phyloP scores from a whole-genome alignment of 257 asterid genomes.

The Ligustrum vulgare region DNA sequence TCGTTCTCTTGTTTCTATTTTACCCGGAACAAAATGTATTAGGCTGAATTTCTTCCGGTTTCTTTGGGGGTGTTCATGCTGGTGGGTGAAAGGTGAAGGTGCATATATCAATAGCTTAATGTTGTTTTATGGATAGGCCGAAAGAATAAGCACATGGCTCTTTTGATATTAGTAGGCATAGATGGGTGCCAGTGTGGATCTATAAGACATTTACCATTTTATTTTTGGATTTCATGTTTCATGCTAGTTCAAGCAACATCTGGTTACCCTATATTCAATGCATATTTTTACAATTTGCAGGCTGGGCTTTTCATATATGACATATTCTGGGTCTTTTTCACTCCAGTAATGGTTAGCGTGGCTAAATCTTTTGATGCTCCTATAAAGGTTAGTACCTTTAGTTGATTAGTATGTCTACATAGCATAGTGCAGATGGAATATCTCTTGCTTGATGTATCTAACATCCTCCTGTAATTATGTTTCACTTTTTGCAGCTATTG shows the following conservation, averaged over 20 bases:
- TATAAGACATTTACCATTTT: neutral
- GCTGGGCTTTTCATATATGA: constrained; percentile 91
- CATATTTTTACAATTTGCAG: constrained; percentile 42
- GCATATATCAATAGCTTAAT: neutral
- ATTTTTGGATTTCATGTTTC: neutral
- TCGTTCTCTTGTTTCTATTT: neutral
- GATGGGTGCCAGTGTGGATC: neutral
- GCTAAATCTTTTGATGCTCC: constrained; percentile 98
- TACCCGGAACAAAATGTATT: neutral
- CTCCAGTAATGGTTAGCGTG: constrained; percentile 98
- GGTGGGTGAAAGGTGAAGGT: neutral
- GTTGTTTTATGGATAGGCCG: neutral
- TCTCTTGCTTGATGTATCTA: constrained; percentile 12
- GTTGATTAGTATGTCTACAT: neutral
- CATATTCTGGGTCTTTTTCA: constrained; percentile 96
- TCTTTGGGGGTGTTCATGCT: neutral
- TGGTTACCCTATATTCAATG: constrained; percentile 3
- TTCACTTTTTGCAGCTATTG: constrained; percentile 64
- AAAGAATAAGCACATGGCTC: neutral
- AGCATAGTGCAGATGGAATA: neutral
- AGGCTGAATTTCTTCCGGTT: neutral
- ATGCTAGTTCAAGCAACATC: constrained; percentile 12
- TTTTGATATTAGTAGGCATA: neutral
- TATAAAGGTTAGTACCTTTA: constrained; percentile 60
- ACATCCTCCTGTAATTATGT: neutral